Percentiles rank a stretch among this genome's conserved stretches.
These are phyloP conservation scores for Striga hermonthica DNA, from an alignment of 305 asterid genomes.

Conservation along the genomic window DNA sequence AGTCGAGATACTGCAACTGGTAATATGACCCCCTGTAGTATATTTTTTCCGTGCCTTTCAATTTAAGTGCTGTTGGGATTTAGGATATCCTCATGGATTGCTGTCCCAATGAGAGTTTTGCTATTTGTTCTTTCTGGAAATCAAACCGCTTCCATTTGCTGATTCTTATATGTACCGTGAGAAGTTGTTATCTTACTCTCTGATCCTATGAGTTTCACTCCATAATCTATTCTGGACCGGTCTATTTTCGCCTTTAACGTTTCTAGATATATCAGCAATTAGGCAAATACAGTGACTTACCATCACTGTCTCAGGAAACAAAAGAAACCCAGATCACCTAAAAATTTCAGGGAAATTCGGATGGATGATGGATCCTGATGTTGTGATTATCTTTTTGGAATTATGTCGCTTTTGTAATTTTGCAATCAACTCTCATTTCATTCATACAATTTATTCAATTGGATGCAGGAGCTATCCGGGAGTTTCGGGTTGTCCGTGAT, in stretches of 20 bases:
- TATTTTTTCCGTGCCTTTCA: slow-evolving; percentile 15
- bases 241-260: neutral
- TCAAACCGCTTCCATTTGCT: neutral
- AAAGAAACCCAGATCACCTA: neutral
- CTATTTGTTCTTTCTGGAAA: slow-evolving; percentile 12
- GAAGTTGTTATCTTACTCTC: neutral
- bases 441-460: slow-evolving; percentile 37
- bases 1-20: slow-evolving; percentile 59
- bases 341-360: neutral
- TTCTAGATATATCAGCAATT: neutral
- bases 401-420: neutral
- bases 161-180: neutral
- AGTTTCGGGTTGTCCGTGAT: slow-evolving; percentile 92
- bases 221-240: neutral
- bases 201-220: neutral
- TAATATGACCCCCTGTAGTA: slow-evolving; percentile 36
- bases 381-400: slow-evolving; percentile 8
- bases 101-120: slow-evolving; percentile 1
- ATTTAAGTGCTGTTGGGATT: slow-evolving; percentile 3
- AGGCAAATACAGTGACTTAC: neutral
- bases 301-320: neutral
- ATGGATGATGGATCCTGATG: too few species aligned
- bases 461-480: slow-evolving; percentile 64
- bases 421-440: slow-evolving; percentile 24
- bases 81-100: neutral